phyloP scores from a whole-genome alignment of 768 basidiomycete genomes.

The Gautieria morchelliformis region DNA sequence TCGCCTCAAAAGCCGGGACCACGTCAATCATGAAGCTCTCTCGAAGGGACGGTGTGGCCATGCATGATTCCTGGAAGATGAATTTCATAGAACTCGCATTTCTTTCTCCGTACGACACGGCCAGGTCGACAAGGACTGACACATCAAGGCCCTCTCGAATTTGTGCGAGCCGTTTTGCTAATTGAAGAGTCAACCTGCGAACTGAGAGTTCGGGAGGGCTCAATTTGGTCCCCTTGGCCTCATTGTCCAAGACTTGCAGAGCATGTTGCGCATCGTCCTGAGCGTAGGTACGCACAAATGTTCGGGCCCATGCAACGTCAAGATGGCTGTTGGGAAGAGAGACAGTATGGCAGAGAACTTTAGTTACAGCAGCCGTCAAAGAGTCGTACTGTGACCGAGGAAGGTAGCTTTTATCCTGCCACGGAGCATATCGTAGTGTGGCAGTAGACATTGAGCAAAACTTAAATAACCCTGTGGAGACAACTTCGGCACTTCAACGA shows the following conservation, averaged over 20 bases:
- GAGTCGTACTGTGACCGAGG: neutral
- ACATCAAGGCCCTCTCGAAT: neutral
- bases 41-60: neutral
- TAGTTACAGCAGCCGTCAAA: neutral
- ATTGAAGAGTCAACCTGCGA: neutral
- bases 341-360: neutral
- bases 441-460: neutral
- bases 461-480: neutral
- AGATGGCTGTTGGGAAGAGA: neutral
- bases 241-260: neutral
- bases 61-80: neutral
- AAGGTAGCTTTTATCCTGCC: neutral
- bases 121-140: conserved; percentile 3
- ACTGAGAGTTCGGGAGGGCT: neutral
- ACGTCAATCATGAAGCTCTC: neutral
- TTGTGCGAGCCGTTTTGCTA: neutral
- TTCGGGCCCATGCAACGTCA: neutral
- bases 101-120: neutral
- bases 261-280: neutral
- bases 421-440: conserved; percentile 4
- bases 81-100: neutral
- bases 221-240: neutral
- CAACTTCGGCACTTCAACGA: neutral
- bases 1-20: neutral
- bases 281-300: neutral